A percentile compares a stretch with the other conserved stretches of the same genome.
Conservation (phyloP, 306 rosid species). For the Carpinus viminea region DNA sequence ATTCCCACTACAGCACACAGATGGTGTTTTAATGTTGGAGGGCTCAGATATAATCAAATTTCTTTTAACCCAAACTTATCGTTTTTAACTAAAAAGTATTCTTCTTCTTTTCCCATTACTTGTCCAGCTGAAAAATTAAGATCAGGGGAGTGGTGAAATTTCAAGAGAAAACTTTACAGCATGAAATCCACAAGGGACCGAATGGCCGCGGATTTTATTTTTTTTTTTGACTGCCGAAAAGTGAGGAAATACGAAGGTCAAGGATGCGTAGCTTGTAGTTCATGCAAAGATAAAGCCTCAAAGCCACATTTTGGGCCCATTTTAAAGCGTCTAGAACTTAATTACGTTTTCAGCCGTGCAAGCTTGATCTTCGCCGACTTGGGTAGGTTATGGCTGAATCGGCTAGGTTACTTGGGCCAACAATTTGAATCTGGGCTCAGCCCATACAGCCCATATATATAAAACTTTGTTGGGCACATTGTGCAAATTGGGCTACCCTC, state of each 20-base stretch:
- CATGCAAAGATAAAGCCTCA: constrained; percentile 14
- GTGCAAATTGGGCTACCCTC: background rate
- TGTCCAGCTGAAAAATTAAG: too few relatives aligned
- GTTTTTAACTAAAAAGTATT: too few relatives aligned
- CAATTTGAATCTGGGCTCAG: background rate
- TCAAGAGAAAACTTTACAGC: too few relatives aligned
- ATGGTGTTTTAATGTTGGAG: too few relatives aligned
- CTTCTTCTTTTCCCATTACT: too few relatives aligned
- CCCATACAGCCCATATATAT: background rate
- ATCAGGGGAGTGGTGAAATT: too few relatives aligned
- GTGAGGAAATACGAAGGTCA: constrained; percentile 8
- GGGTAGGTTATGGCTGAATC: background rate
- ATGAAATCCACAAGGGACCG: too few relatives aligned
- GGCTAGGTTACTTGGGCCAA: background rate
- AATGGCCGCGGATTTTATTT: background rate
- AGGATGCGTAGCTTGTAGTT: constrained; percentile 57
- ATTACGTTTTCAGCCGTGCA: constrained; percentile 55
- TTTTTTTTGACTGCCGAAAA: background rate
- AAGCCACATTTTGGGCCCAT: background rate
- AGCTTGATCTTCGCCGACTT: constrained; percentile 22
- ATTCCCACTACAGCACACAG: too few relatives aligned
- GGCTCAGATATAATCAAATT: too few relatives aligned
- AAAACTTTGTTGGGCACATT: background rate
- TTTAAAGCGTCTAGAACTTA: constrained; percentile 23
- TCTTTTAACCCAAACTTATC: too few relatives aligned